Base-by-base conservation (phyloP, 306 rosid species). In the Lablab purpureus region DNA sequence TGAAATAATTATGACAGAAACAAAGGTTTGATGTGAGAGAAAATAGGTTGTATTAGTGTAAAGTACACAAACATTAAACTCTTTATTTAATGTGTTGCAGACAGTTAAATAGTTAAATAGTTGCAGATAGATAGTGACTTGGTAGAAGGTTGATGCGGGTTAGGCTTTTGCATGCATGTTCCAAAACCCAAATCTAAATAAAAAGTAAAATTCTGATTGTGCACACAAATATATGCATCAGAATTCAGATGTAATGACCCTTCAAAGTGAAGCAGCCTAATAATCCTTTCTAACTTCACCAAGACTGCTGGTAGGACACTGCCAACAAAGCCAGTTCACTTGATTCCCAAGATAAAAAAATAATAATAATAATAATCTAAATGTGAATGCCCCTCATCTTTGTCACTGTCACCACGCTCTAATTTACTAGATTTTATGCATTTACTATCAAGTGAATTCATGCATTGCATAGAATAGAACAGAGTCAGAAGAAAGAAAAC, bases 301-400 rank as follows among this genome's bases (percentile, higher is more conserved):
- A 58, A 71, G 74, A 76, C 13, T n/a, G 3, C 47, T 18, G 28
- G 51, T 13, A 60, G 82, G 47, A 83, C 80, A 76, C 27, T 70
- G 54, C 43, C 62, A 64, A 80, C 67, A 84, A 36, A 80, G 76
- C 47, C 73, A 64, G 0, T 52, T 25, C 68, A 81, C 58, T 81
- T 81, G 82, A 85, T 85, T 77, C 74, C 75, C 74, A 4, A 77
- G 58, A 59, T 67, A 47, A 76, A 54, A 9, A 52, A 52, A n/a
- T n/a, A n/a, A n/a, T n/a, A 52, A 43, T 2, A 43, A 40, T 1
- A 40, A 40, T 8, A 34, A n/a, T n/a, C 11, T 37, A 41, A 52
- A 21, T 54, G 30, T 36, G 6, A 60, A 34, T 67, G 77, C 54
- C 78, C 85, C 63, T 73, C 59, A 21, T 52, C 73, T 72, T 60